Conservation (phyloP, 1,284 basidiomycete species). For the Cryptococcus hybrid region DNA sequence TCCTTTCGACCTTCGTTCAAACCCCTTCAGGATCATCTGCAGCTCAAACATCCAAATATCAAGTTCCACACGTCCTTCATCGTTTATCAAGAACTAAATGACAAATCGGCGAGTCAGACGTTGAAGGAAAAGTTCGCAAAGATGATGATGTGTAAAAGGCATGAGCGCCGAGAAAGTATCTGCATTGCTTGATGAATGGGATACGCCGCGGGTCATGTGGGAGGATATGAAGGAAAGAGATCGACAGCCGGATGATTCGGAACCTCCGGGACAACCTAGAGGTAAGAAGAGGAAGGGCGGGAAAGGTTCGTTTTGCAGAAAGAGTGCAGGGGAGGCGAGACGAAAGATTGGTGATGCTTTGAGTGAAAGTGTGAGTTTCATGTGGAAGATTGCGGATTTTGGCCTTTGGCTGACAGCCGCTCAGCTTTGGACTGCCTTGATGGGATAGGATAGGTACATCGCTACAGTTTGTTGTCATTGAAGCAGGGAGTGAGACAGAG, state of each 20-base stretch:
- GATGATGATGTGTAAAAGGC: conserved; percentile 56
- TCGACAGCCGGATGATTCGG: conserved; percentile 13
- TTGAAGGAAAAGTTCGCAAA: conserved; percentile 53
- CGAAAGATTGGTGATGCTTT: conserved; percentile 51
- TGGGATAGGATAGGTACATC: neutral
- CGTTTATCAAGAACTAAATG: conserved; percentile 54
- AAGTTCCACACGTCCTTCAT: conserved; percentile 53
- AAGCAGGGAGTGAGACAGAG: too few relatives aligned
- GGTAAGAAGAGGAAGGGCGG: neutral
- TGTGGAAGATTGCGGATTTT: neutral
- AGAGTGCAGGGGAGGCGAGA: conserved; percentile 41
- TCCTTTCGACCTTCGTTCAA: conserved; percentile 38
- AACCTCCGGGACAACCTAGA: neutral
- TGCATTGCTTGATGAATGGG: conserved; percentile 53
- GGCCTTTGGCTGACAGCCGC: neutral
- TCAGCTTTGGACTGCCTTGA: neutral
- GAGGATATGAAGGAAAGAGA: conserved; percentile 40
- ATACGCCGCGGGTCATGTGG: conserved; percentile 52
- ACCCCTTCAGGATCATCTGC: conserved; percentile 44
- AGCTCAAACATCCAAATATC: conserved; percentile 29
- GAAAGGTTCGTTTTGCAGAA: conserved; percentile 39
- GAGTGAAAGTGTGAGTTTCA: conserved; percentile 46
- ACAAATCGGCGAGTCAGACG: conserved; percentile 53
- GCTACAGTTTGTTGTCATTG: neutral
- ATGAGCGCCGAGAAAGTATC: conserved; percentile 56